A percentile compares a stretch with the other conserved stretches of the same genome.
These are phyloP conservation scores for Beauveria caledonica DNA, from an alignment of 2,329 filamentous ascomycete species.

Conservation along the genomic window DNA sequence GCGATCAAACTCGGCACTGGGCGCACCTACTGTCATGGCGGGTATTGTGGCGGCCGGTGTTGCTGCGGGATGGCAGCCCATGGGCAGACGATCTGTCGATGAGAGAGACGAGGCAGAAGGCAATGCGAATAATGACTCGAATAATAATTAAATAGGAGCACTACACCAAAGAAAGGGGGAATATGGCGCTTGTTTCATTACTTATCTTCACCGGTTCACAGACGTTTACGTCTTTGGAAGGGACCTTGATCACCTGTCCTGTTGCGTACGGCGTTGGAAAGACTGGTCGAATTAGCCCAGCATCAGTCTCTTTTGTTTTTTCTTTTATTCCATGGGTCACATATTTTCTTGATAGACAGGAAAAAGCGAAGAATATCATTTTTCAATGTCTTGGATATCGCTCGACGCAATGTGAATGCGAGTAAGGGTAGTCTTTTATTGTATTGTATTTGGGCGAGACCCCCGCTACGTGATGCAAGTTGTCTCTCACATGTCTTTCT, in stretches of 20 bases:
- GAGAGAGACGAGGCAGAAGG: constrained; percentile 16
- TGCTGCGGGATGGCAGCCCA: constrained; percentile 68
- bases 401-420: too few relatives aligned
- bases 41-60: constrained; percentile 72
- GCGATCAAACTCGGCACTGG: constrained; percentile 61
- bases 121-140: constrained; percentile 5
- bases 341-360: not conserved
- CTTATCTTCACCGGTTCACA: not conserved
- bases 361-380: not conserved
- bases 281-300: not conserved
- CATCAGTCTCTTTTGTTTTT: not conserved
- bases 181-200: constrained; percentile 4
- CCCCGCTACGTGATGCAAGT: too few relatives aligned
- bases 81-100: constrained; percentile 37
- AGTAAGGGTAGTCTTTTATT: too few relatives aligned
- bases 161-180: not conserved
- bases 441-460: too few relatives aligned
- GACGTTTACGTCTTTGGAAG: not conserved
- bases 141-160: not conserved
- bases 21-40: constrained; percentile 72
- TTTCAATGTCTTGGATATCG: not conserved
- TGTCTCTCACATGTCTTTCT: too few relatives aligned
- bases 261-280: not conserved
- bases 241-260: not conserved
- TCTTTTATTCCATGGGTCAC: not conserved